A percentile compares a stretch with the other conserved stretches of the same genome.
Conservation (phyloP, 768 basidiomycete genomes). For the Pisolithus albus region DNA sequence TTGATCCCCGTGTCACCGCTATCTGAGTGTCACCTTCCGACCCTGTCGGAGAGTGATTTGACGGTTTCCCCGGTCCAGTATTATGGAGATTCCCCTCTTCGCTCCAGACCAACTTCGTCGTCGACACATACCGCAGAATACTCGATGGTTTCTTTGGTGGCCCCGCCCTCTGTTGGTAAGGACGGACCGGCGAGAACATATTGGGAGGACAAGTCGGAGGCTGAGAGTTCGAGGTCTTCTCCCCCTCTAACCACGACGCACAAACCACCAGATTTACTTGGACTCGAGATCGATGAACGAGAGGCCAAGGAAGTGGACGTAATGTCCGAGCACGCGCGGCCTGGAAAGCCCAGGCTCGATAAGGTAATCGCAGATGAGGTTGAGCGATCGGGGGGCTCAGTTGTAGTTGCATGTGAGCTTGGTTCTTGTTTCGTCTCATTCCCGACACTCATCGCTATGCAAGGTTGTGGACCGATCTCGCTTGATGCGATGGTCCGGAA, state of each 20-base stretch:
- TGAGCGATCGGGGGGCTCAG: slow-evolving; percentile 41
- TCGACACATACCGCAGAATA: neutral
- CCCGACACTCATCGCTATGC: neutral
- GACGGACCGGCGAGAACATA: neutral
- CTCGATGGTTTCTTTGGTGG: slow-evolving; percentile 5
- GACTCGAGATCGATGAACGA: slow-evolving; percentile 45
- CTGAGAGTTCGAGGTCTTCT: slow-evolving; percentile 1
- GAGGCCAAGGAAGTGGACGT: slow-evolving; percentile 55
- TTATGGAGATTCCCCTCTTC: slow-evolving; percentile 4
- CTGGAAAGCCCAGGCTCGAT: slow-evolving; percentile 61
- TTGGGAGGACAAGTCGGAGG: slow-evolving; percentile 6
- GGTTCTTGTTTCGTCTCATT: neutral
- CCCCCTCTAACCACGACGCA: neutral
- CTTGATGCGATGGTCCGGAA: slow-evolving; percentile 66
- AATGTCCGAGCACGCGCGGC: slow-evolving; percentile 55
- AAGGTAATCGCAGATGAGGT: slow-evolving; percentile 62
- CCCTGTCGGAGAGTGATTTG: slow-evolving; percentile 10
- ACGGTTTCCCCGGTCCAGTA: slow-evolving; percentile 6
- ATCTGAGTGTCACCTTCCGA: slow-evolving; percentile 11
- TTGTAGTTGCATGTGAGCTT: slow-evolving; percentile 65
- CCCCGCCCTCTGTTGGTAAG: neutral
- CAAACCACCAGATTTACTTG: neutral
- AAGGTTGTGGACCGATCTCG: slow-evolving; percentile 69
- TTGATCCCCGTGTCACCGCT: slow-evolving; percentile 15
- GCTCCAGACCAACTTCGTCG: slow-evolving; percentile 1